Evolutionary conservation across 352 stramenopile species (phyloP).

Genomic region (Phytophthora fragariae): DNA sequence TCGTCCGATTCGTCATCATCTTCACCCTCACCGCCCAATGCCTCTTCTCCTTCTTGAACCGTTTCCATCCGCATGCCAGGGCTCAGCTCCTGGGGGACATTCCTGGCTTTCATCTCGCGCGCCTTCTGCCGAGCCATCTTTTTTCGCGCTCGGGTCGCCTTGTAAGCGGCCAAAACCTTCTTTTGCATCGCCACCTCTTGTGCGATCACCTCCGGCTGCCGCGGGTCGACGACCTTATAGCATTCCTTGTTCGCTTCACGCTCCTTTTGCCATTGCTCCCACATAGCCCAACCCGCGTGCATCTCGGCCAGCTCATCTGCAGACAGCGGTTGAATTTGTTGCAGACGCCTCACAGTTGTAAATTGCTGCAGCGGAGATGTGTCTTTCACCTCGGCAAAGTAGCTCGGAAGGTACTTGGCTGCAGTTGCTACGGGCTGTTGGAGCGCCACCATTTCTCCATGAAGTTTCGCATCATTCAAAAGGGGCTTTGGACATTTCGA

Average conservation of each 20-base stretch:
- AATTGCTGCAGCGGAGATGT: constrained; percentile 36
- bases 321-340: constrained; percentile 55
- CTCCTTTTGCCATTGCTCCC: constrained; percentile 57
- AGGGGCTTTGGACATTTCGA: constrained; percentile 15
- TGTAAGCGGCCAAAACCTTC: constrained; percentile 74
- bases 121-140: constrained; percentile 69
- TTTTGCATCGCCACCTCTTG: constrained; percentile 65
- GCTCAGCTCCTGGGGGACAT: constrained; percentile 13
- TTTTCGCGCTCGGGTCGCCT: constrained; percentile 64
- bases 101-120: constrained; percentile 53
- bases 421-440: constrained; percentile 54
- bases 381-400: constrained; percentile 33
- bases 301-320: constrained; percentile 46
- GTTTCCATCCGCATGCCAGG: constrained; percentile 62
- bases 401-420: constrained; percentile 48
- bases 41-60: constrained; percentile 62
- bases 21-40: constrained; percentile 34
- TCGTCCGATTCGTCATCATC: constrained; percentile 49
- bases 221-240: constrained; percentile 71
- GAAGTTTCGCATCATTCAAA: constrained; percentile 54
- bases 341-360: constrained; percentile 54
- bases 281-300: constrained; percentile 45
- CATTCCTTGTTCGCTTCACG: constrained; percentile 72
- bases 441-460: constrained; percentile 45
- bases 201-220: constrained; percentile 54